Evolutionary conservation across 2,329 filamentous ascomycete species (phyloP).

Genomic region (Tolypocladium capitatum): DNA sequence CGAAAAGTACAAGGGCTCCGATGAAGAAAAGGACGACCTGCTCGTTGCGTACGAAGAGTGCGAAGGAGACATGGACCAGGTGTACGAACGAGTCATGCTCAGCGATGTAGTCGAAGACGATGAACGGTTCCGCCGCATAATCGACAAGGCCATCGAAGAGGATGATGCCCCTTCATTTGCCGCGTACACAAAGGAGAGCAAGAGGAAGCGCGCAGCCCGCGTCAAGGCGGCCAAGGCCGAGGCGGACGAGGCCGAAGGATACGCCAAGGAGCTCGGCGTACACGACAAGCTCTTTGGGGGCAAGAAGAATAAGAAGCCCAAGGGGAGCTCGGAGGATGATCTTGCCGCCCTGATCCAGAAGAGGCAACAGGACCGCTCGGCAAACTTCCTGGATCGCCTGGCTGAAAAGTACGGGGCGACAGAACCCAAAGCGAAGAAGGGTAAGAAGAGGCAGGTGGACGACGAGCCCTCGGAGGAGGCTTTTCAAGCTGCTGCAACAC

Average conservation of each 20-base stretch:
- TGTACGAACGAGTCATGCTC: conserved; percentile 80
- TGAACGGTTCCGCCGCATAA: conserved; percentile 65
- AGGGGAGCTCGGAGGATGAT: conserved; percentile 32
- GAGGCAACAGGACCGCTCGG: conserved; percentile 49
- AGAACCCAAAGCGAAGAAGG: conserved; percentile 31
- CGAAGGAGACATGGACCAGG: conserved; percentile 60
- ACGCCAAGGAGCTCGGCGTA: conserved; percentile 62
- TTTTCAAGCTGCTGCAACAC: conserved; percentile 43
- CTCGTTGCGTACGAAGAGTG: conserved; percentile 60
- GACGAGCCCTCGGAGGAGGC: conserved; percentile 51
- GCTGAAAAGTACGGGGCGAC: conserved; percentile 60
- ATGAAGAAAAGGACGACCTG: conserved; percentile 71
- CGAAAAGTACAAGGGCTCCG: conserved; percentile 67
- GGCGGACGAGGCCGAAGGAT: conserved; percentile 57
- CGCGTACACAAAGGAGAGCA: conserved; percentile 62
- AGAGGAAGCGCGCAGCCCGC: conserved; percentile 46
- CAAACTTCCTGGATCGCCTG: conserved; percentile 55
- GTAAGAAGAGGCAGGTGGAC: conserved; percentile 41
- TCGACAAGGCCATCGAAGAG: conserved; percentile 64
- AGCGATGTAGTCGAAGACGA: conserved; percentile 77
- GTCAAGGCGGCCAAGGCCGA: conserved; percentile 52
- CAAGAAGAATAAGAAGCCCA: conserved; percentile 31
- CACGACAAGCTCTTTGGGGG: conserved; percentile 53
- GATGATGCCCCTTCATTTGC: conserved; percentile 54
- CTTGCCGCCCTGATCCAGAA: conserved; percentile 64